A percentile compares a stretch with the other conserved stretches of the same genome.
phyloP scores from a whole-genome alignment of 1,139 yeast genomes.

The Geotrichum candidum region DNA sequence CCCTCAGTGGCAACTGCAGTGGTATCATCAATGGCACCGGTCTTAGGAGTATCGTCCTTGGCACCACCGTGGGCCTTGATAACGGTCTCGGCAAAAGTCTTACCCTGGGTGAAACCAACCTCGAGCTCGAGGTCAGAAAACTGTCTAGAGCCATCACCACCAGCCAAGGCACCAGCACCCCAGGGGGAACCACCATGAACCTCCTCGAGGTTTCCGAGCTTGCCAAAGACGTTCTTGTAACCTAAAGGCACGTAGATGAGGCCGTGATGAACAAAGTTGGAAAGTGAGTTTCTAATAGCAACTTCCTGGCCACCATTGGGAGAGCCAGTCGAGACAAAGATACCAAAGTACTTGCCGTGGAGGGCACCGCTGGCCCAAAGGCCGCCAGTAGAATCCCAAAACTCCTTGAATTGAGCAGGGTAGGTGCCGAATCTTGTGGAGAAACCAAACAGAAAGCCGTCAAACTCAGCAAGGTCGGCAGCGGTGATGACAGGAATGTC shows the following conservation, averaged over 20 bases:
- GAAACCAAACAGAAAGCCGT: slow-evolving; percentile 72
- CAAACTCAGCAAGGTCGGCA: slow-evolving; percentile 57
- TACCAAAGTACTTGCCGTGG: slow-evolving; percentile 69
- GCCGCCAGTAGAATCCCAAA: slow-evolving; percentile 79
- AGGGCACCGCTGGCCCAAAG: slow-evolving; percentile 75
- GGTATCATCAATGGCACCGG: slow-evolving; percentile 8
- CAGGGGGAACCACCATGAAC: slow-evolving; percentile 81
- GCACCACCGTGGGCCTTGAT: slow-evolving; percentile 6
- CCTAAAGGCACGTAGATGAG: slow-evolving; percentile 71
- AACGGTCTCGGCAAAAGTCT: slow-evolving; percentile 46
- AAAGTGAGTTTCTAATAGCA: slow-evolving; percentile 58
- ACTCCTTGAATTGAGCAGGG: slow-evolving; percentile 77
- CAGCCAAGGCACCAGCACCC: slow-evolving; percentile 86
- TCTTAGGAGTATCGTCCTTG: not conserved
- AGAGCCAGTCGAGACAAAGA: slow-evolving; percentile 73
- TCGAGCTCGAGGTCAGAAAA: slow-evolving; percentile 55
- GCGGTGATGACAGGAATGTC: slow-evolving; percentile 63
- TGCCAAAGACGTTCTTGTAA: slow-evolving; percentile 56
- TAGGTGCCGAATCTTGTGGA: slow-evolving; percentile 80
- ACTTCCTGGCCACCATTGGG: slow-evolving; percentile 83
- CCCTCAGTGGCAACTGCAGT: slow-evolving; percentile 2
- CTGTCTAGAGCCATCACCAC: slow-evolving; percentile 71
- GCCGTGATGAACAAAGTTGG: slow-evolving; percentile 66
- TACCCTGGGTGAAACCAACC: slow-evolving; percentile 58
- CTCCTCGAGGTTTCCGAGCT: slow-evolving; percentile 56